phyloP scores from a whole-genome alignment of 23 red algal genomes.

The Gracilaria domingensis region DNA sequence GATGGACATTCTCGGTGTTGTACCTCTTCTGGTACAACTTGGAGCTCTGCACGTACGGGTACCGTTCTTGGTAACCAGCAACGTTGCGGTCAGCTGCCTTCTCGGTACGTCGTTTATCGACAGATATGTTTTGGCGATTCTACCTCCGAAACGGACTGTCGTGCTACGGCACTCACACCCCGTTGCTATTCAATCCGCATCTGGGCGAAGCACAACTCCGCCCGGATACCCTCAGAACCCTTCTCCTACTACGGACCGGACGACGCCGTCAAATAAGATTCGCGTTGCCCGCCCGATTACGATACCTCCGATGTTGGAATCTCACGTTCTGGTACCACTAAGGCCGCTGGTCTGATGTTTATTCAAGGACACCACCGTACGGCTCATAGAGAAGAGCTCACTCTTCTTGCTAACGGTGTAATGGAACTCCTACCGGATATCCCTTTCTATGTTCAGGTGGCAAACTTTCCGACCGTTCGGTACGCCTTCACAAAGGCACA shows the following conservation, averaged over 20 bases:
- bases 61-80: neutral
- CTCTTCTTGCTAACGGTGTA: neutral
- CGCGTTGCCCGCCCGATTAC: neutral
- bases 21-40: neutral
- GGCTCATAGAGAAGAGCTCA: neutral
- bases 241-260: neutral
- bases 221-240: neutral
- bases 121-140: constrained; percentile 3
- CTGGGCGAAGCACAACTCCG: neutral
- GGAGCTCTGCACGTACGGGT: neutral
- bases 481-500: constrained; percentile 21
- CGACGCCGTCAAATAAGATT: constrained; percentile 8
- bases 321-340: neutral
- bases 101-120: constrained; percentile 21
- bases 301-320: constrained; percentile 9
- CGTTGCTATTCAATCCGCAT: constrained; percentile 12
- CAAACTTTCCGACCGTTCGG: constrained; percentile 16
- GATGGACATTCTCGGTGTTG: neutral
- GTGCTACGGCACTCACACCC: constrained; percentile 3
- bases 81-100: neutral
- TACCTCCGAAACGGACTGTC: neutral
- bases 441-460: constrained; percentile 22
- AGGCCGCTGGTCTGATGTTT: constrained; percentile 1
- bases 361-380: neutral
- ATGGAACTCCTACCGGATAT: neutral